A percentile compares a stretch with the other conserved stretches of the same genome.
Conservation (phyloP, 2,329 filamentous ascomycete species). For the Bimuria novae-zelandiae region DNA sequence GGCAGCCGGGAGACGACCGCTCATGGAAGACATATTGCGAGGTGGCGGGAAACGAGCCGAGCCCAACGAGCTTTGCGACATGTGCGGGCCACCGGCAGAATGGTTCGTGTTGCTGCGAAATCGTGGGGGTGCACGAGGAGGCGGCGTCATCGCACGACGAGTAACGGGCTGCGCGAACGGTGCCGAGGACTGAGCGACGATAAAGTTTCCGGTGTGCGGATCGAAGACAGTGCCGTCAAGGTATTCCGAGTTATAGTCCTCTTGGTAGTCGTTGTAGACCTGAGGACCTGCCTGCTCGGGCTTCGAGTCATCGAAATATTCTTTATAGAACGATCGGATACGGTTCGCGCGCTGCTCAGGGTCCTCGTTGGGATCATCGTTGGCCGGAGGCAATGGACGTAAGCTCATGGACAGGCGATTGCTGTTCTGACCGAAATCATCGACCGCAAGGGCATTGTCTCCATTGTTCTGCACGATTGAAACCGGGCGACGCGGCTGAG, state of each 20-base stretch:
- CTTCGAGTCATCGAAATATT: slow-evolving; percentile 92
- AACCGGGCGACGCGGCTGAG: slow-evolving; percentile 34
- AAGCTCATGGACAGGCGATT: slow-evolving; percentile 65
- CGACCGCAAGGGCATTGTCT: slow-evolving; percentile 32
- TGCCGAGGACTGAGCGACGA: slow-evolving; percentile 52
- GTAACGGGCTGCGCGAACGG: slow-evolving; percentile 83
- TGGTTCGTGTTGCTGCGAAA: slow-evolving; percentile 46
- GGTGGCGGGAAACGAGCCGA: slow-evolving; percentile 40
- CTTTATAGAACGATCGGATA: slow-evolving; percentile 98
- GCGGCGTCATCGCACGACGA: slow-evolving; percentile 94
- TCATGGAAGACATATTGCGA: slow-evolving; percentile 50
- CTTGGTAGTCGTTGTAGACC: slow-evolving; percentile 64
- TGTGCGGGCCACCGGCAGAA: slow-evolving; percentile 45
- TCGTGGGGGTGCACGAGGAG: slow-evolving; percentile 69
- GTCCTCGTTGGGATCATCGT: slow-evolving; percentile 75
- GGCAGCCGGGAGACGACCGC: slow-evolving; percentile 45
- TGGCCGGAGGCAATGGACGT: slow-evolving; percentile 80
- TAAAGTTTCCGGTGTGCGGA: slow-evolving; percentile 67
- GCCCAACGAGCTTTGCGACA: slow-evolving; percentile 57
- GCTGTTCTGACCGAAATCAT: slow-evolving; percentile 43
- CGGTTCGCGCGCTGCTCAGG: slow-evolving; percentile 93
- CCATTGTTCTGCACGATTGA: background rate
- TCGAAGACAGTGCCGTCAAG: slow-evolving; percentile 62
- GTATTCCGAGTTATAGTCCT: slow-evolving; percentile 75
- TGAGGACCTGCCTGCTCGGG: slow-evolving; percentile 44